These are phyloP conservation scores for Boeremia lycopersici DNA, from an alignment of 2,329 filamentous ascomycete genomes.

Conservation along the genomic window DNA sequence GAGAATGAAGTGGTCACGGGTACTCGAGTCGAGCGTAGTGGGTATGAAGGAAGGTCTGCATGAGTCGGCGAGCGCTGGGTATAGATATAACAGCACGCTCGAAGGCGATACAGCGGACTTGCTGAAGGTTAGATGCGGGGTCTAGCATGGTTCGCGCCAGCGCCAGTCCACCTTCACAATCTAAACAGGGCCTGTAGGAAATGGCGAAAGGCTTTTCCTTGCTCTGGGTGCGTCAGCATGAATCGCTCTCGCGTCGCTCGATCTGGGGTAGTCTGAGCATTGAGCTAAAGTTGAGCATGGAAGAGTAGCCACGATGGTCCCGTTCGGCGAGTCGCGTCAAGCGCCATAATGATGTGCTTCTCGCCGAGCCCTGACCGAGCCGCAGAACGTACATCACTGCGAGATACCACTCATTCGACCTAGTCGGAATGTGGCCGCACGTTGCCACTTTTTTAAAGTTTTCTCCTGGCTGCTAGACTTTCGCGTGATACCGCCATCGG, in stretches of 20 bases:
- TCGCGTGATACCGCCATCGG: conserved; percentile 28
- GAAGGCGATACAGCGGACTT: conserved; percentile 28
- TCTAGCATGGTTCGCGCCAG: conserved; percentile 43
- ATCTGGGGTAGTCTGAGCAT: conserved; percentile 35
- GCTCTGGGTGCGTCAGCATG: conserved; percentile 36
- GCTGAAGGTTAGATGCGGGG: conserved; percentile 41
- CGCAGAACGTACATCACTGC: conserved; percentile 27
- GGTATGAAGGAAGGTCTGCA: conserved; percentile 30
- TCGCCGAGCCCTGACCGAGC: conserved; percentile 40
- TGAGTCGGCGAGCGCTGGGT: conserved; percentile 31
- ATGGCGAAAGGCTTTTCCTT: conserved; percentile 33
- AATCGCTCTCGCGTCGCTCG: conserved; percentile 35
- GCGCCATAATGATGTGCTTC: conserved; percentile 26
- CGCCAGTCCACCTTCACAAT: conserved; percentile 37
- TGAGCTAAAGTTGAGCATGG: conserved; percentile 24
- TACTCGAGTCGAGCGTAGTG: conserved; percentile 30
- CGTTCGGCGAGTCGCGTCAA: conserved; percentile 29
- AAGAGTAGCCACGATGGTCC: conserved; percentile 22
- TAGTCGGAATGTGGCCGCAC: conserved; percentile 32
- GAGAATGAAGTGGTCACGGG: conserved; percentile 18
- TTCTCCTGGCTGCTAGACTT: conserved; percentile 24
- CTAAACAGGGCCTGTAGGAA: conserved; percentile 29
- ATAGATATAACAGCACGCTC: conserved; percentile 41
- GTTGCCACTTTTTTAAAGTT: conserved; percentile 37
- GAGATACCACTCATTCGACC: conserved; percentile 21